A percentile compares a stretch with the other conserved stretches of the same genome.
phyloP scores from a whole-genome alignment of 768 basidiomycete genomes.

The Russula vinacea region DNA sequence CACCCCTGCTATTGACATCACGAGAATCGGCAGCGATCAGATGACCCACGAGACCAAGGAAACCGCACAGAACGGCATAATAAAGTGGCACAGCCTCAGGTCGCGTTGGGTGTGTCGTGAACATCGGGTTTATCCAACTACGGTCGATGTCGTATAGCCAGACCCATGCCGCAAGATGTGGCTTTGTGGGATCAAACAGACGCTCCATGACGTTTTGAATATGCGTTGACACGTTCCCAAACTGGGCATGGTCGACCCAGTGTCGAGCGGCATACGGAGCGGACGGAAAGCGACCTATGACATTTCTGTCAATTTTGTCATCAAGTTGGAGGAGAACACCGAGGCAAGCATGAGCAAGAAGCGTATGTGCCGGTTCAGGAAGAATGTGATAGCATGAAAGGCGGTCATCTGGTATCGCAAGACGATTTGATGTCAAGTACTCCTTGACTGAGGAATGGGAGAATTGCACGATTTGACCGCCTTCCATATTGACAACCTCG shows the following conservation, averaged over 20 bases:
- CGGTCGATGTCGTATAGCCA: not conserved
- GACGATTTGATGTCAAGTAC: conserved; percentile 8
- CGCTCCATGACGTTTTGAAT: not conserved
- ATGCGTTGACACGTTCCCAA: not conserved
- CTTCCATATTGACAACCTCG: not conserved
- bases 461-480: not conserved
- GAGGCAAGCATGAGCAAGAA: not conserved
- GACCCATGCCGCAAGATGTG: not conserved
- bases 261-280: not conserved
- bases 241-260: not conserved
- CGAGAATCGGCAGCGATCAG: not conserved
- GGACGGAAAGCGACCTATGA: not conserved
- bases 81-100: not conserved
- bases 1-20: too few species aligned
- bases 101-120: not conserved
- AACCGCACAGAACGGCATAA: not conserved
- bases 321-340: not conserved
- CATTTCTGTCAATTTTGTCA: not conserved
- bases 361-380: not conserved
- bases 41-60: not conserved
- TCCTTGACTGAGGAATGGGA: not conserved
- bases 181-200: not conserved
- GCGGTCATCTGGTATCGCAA: not conserved
- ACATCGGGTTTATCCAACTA: not conserved
- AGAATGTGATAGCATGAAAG: conserved; percentile 13